Percentiles rank a stretch among this genome's conserved stretches.
These are phyloP conservation scores for Cryptomeria japonica DNA, from an alignment of 75 land plant genomes.

Conservation along the genomic window DNA sequence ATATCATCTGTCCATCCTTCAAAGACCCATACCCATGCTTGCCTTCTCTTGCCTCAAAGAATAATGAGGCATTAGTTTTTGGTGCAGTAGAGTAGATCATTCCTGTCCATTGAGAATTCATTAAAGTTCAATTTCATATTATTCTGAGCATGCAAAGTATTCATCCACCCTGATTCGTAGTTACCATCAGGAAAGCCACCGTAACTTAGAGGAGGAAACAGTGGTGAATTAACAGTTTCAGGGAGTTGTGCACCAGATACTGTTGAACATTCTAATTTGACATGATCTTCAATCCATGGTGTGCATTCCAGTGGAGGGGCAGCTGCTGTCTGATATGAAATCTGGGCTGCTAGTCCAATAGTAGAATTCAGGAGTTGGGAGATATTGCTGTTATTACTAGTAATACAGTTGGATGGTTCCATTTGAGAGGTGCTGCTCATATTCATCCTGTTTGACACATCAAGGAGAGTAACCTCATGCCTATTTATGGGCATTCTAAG, in stretches of 20 bases:
- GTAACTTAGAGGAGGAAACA: not conserved
- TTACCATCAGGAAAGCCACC: not conserved
- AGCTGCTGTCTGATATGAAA: not conserved
- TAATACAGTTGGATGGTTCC: not conserved
- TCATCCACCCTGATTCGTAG: constrained; percentile 3
- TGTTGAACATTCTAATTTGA: not conserved
- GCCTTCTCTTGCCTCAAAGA: not conserved
- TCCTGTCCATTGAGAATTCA: not conserved
- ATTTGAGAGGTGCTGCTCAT: not conserved
- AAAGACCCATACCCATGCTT: not conserved
- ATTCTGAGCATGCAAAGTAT: not conserved
- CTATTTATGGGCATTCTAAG: not conserved
- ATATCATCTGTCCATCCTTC: not conserved
- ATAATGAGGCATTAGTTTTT: not conserved
- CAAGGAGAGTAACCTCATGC: not conserved
- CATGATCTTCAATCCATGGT: not conserved
- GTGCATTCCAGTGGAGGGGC: not conserved
- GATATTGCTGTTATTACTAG: not conserved
- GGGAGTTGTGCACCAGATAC: not conserved
- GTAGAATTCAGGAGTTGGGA: not conserved
- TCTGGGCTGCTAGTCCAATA: not conserved
- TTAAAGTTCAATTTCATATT: not conserved
- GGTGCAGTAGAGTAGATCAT: not conserved
- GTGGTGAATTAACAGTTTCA: not conserved
- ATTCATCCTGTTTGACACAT: not conserved